Evolutionary conservation across 208 protist species (phyloP), one percentile per base, ranked within the genome.

Genomic region (Wallacemonas sp.): DNA sequence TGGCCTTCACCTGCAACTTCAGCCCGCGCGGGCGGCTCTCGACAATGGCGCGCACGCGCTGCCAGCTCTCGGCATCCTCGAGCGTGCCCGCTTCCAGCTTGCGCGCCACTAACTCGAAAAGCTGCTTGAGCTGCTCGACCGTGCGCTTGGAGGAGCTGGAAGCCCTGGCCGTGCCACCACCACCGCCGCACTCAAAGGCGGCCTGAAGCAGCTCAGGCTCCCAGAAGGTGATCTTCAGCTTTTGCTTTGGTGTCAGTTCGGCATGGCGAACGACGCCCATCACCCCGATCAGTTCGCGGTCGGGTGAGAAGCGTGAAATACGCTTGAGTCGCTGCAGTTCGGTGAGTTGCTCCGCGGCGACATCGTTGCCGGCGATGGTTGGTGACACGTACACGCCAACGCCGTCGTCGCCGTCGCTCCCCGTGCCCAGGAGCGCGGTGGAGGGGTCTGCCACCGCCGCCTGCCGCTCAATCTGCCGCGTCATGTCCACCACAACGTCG

Each of bases 231-330:
- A 87, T 62, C 60, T 87, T 87, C 41, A 76, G 66, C 54, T 87
- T 87, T 33, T 83, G 76, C 61, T 83, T 83, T 17, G 81, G 81
- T 10, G 77, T 87, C 32, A 77, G 55, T 39, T 87, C 81, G 6
- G 74, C 55, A 63, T 87, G 81, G 0, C 77, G 77, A 22, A 87
- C 68, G 13, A 83, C 71, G 15, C 78, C 81, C 3, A 87, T 66
- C 12, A 83, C 71, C 1, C 81, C 81, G 17, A 86, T 57, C 24
- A 86, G 73, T 53, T 82, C 68, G 17, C 76, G 75, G 19, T 85
- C 75, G 0, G 73, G 63, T 1, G 72, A 70, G 42, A 78, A 80
- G 21, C 63, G 69, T 19, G 78, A 81, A 22, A 81, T 64, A 59
- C 74, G 73, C 66, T 79, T 73, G 24, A 85, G 74, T 8, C 54